Evolutionary conservation across 768 basidiomycete species (phyloP).

Genomic region (Boletus rubescentipes): DNA sequence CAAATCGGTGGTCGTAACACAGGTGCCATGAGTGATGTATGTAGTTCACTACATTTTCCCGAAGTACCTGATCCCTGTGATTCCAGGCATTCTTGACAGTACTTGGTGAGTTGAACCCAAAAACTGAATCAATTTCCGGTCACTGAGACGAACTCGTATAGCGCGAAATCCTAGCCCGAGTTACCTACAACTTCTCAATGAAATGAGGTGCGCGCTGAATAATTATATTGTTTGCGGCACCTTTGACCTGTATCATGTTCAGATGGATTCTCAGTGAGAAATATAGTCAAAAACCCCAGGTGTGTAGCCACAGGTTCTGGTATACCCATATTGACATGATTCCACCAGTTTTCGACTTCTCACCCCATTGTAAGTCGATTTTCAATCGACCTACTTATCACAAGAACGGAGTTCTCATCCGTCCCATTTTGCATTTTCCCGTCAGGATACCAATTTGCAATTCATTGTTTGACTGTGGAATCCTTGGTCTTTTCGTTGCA

Average conservation of each 20-base stretch:
- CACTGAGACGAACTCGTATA: conserved; percentile 17
- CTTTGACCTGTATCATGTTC: background rate
- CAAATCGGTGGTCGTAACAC: conserved; percentile 63
- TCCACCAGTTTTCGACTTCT: conserved; percentile 39
- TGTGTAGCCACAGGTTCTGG: conserved; percentile 5
- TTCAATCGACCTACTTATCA: background rate
- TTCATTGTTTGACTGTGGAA: conserved; percentile 27
- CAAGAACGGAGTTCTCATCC: background rate
- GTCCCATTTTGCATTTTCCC: background rate
- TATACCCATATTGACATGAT: conserved; percentile 6
- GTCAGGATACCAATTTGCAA: conserved; percentile 30
- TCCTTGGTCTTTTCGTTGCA: background rate
- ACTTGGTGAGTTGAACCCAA: conserved; percentile 39
- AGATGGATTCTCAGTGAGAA: conserved; percentile 44
- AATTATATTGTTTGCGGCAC: background rate
- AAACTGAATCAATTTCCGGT: background rate
- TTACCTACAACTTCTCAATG: conserved; percentile 48
- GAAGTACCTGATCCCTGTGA: background rate
- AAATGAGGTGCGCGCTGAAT: conserved; percentile 38
- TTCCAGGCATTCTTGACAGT: conserved; percentile 56
- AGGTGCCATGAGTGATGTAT: conserved; percentile 78
- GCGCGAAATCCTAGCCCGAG: conserved; percentile 48
- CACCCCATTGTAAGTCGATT: conserved; percentile 41
- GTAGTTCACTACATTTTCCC: background rate
- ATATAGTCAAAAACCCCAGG: conserved; percentile 60